Percentiles rank a stretch among this genome's conserved stretches.
phyloP scores from a whole-genome alignment of 2,329 filamentous ascomycete species.

The Aotearoamyces nothofagi region DNA sequence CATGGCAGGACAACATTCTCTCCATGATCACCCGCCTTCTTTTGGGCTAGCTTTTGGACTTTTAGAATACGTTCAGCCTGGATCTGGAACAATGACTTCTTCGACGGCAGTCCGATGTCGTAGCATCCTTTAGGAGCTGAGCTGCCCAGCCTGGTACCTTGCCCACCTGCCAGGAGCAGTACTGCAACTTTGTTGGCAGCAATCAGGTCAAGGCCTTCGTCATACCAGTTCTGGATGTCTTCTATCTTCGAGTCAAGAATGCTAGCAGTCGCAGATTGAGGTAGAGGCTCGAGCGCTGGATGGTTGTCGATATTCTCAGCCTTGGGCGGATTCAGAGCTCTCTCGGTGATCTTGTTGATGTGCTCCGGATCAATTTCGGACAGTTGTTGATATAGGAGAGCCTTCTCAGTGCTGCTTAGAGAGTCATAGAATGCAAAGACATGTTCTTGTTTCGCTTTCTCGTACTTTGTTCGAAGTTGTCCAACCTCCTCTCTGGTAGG shows the following conservation, averaged over 20 bases:
- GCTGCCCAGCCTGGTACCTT: constrained; percentile 88
- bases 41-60: constrained; percentile 65
- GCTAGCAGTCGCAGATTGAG: constrained; percentile 72
- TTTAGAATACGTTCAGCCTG: constrained; percentile 89
- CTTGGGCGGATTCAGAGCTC: constrained; percentile 64
- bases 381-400: constrained; percentile 67
- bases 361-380: constrained; percentile 65
- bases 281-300: constrained; percentile 63
- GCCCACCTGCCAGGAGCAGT: constrained; percentile 92
- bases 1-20: constrained; percentile 63
- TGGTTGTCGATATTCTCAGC: constrained; percentile 22
- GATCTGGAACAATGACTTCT: constrained; percentile 94
- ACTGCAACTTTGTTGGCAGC: constrained; percentile 62
- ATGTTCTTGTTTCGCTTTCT: constrained; percentile 61
- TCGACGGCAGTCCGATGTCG: constrained; percentile 83
- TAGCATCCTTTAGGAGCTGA: constrained; percentile 95
- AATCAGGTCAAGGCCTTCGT: constrained; percentile 49
- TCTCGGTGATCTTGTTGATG: constrained; percentile 78
- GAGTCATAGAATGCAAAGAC: constrained; percentile 81
- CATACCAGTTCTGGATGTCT: constrained; percentile 75
- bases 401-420: constrained; percentile 59
- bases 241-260: constrained; percentile 75
- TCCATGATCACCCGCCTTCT: constrained; percentile 42
- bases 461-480: constrained; percentile 54
- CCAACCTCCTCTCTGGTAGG: constrained; percentile 25